Evolutionary conservation across 2,329 filamentous ascomycete species (phyloP), one percentile per base, ranked within the genome.

Genomic region (Clonostachys sp.): DNA sequence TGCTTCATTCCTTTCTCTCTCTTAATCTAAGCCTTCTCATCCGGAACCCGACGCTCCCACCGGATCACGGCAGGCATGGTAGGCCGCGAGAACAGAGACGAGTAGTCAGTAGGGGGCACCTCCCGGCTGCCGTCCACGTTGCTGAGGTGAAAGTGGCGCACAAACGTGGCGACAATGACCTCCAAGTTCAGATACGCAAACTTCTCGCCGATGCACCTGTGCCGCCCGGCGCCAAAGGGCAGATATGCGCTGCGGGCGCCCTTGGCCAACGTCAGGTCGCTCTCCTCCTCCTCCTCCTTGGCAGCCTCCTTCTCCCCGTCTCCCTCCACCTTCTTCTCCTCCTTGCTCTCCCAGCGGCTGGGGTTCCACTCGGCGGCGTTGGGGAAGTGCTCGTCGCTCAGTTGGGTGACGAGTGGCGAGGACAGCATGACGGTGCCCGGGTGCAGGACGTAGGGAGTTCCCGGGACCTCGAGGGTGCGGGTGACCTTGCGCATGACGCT

Each of bases 191-290:
- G 64, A 56, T 89, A 88, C 1, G 86, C 85, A 61, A 89, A 89
- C 60, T 87, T 85, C 68, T 89, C 86, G 16, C 86, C 86, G 49
- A 90, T 87, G 56, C 86, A 89, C 17, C 86, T 72, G 62, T 90
- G 86, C 41, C 86, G 72, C 1, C 86, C 86, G 0, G 84, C 86
- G 3, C 86, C 86, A 56, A 89, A 89, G 0, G 86, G 86, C 3
- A 89, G 68, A 58, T 88, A 66, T 3, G 61, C 63, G 33, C 65
- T 70, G 34, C 55, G 56, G 2, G 63, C 61, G 18, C 61, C 66
- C 52, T 62, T 65, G 39, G 57, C 58, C 4, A 63, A 55, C 6
- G 52, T 45, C 2, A 57, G 59, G 18, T 66, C 61, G 1, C 55
- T 53, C 4, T 53, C 49, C 2, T 60, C 56, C 5, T 59, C 52